phyloP scores from a whole-genome alignment of 768 basidiomycete genomes.

The Mycena metata region DNA sequence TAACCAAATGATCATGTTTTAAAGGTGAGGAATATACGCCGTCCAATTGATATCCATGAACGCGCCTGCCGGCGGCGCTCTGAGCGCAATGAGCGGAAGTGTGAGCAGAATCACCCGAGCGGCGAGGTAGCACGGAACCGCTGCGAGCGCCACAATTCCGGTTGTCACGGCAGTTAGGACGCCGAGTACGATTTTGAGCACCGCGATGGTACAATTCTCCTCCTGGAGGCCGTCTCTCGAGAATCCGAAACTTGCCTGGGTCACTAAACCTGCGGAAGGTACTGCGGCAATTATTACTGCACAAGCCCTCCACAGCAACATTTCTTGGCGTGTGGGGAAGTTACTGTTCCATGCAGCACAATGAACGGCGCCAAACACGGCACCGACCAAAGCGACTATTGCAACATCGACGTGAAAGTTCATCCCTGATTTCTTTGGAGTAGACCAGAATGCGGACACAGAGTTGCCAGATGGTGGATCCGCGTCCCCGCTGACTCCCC shows the following conservation, averaged over 20 bases:
- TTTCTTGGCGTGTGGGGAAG: slow-evolving; percentile 39
- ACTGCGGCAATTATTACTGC: slow-evolving; percentile 29
- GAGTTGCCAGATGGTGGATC: background rate
- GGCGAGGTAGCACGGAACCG: background rate
- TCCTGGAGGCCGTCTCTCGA: too few species aligned
- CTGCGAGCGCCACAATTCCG: background rate
- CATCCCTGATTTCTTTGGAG: background rate
- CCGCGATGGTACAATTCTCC: too few species aligned
- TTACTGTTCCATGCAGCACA: slow-evolving; percentile 42
- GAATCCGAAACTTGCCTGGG: too few species aligned
- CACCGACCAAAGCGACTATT: slow-evolving; percentile 19
- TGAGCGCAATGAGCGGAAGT: background rate
- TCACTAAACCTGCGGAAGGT: slow-evolving; percentile 24
- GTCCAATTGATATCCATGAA: slow-evolving; percentile 39
- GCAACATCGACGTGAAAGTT: background rate
- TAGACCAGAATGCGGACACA: slow-evolving; percentile 9
- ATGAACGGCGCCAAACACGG: slow-evolving; percentile 46
- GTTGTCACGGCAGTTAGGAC: background rate
- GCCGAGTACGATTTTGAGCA: background rate
- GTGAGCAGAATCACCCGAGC: background rate
- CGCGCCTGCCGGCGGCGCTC: slow-evolving; percentile 12
- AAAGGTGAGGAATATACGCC: slow-evolving; percentile 36
- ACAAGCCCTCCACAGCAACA: slow-evolving; percentile 40
- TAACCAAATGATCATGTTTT: too few species aligned
- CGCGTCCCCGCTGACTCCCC: too few species aligned